Evolutionary conservation across 1,284 basidiomycete species (phyloP).

Genomic region (Singerocomus rubriflavus): DNA sequence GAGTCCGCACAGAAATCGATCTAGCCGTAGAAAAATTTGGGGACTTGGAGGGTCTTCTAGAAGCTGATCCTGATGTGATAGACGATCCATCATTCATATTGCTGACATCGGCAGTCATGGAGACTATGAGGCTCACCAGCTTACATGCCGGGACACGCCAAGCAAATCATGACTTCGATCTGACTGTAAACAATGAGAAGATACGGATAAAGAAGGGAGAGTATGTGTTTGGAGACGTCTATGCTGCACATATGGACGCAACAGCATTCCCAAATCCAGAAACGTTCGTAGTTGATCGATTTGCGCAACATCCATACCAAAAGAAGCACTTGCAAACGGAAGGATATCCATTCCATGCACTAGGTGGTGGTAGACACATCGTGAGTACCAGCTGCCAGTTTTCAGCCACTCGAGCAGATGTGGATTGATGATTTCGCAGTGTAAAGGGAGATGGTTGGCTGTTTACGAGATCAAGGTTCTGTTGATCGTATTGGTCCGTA

Average conservation of each 20-base stretch:
- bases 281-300: slow-evolving; percentile 23
- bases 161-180: slow-evolving; percentile 20
- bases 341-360: slow-evolving; percentile 16
- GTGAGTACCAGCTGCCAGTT: slow-evolving; percentile 11
- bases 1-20: slow-evolving; percentile 24
- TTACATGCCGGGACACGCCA: slow-evolving; percentile 17
- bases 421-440: slow-evolving; percentile 11
- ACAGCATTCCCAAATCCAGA: slow-evolving; percentile 11
- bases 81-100: slow-evolving; percentile 22
- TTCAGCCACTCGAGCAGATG: background rate
- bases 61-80: slow-evolving; percentile 11
- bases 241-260: slow-evolving; percentile 21
- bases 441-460: slow-evolving; percentile 28
- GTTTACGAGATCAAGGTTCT: slow-evolving; percentile 25
- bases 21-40: slow-evolving; percentile 13
- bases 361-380: slow-evolving; percentile 24
- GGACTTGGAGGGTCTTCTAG: slow-evolving; percentile 14
- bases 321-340: slow-evolving; percentile 22
- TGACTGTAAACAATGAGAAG: slow-evolving; percentile 7
- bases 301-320: slow-evolving; percentile 19
- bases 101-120: slow-evolving; percentile 30
- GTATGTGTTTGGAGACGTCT: slow-evolving; percentile 20
- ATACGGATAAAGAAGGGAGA: slow-evolving; percentile 23
- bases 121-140: slow-evolving; percentile 24
- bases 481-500: slow-evolving; percentile 15